Evolutionary conservation across 495 filamentous ascomycete species (phyloP).

Genomic region (Aspergillus panamensis): DNA sequence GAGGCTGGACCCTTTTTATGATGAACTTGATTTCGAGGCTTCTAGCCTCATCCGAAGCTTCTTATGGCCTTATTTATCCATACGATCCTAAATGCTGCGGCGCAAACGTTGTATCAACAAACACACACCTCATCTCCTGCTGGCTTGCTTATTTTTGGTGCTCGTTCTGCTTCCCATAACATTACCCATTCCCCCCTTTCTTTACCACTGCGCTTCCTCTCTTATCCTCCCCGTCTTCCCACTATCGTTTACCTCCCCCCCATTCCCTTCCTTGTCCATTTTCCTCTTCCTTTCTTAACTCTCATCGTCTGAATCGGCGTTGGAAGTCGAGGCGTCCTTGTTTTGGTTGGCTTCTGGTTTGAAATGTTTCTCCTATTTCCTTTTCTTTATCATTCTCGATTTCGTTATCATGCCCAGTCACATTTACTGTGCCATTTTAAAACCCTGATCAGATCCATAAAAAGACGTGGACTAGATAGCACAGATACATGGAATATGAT

Average conservation of each 20-base stretch:
- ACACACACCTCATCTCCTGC: conserved; percentile 17
- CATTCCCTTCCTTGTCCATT: conserved; percentile 25
- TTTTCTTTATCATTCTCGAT: not conserved
- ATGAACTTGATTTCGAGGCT: conserved; percentile 7
- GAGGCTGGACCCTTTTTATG: conserved; percentile 13
- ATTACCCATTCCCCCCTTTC: conserved; percentile 17
- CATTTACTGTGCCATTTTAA: conserved; percentile 27
- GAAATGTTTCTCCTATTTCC: conserved; percentile 25
- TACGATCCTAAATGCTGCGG: conserved; percentile 11
- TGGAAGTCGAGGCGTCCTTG: conserved; percentile 47
- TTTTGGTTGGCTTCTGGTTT: conserved; percentile 41
- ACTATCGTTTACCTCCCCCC: conserved; percentile 27
- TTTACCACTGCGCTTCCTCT: not conserved
- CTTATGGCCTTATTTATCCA: conserved; percentile 2
- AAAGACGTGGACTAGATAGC: conserved; percentile 24
- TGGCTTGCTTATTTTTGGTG: conserved; percentile 18
- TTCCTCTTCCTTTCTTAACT: conserved; percentile 33
- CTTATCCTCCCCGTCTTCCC: conserved; percentile 17
- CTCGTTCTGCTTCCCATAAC: conserved; percentile 12
- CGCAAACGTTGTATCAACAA: conserved; percentile 16
- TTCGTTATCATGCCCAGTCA: conserved; percentile 20
- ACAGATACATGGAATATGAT: conserved; percentile 27
- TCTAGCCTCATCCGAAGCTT: conserved; percentile 9
- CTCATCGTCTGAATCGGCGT: conserved; percentile 46
- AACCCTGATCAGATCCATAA: conserved; percentile 8